A percentile compares a stretch with the other conserved stretches of the same genome.
phyloP scores from a whole-genome alignment of 2,329 filamentous ascomycete species.

The Rhynchosporium graminicola region DNA sequence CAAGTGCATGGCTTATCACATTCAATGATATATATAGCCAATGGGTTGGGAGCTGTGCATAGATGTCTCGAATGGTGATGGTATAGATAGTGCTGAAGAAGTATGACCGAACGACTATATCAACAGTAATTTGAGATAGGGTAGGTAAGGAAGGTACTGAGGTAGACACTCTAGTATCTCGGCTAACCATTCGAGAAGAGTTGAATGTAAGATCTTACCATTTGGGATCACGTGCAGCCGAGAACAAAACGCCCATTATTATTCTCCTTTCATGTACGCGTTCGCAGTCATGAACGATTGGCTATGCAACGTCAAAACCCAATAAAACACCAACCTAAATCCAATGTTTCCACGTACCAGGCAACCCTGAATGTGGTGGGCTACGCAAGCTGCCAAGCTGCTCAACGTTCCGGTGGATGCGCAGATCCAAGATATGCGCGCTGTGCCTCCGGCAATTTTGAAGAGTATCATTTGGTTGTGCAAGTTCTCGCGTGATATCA shows the following conservation, averaged over 20 bases:
- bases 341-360: not conserved
- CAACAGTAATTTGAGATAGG: too few species aligned
- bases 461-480: not conserved
- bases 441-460: not conserved
- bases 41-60: not conserved
- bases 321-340: too few species aligned
- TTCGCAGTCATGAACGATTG: not conserved
- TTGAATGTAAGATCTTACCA: too few species aligned
- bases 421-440: not conserved
- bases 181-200: not conserved
- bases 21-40: constrained; percentile 2
- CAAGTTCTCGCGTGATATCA: not conserved
- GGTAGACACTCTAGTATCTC: not conserved
- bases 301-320: not conserved
- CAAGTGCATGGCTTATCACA: not conserved
- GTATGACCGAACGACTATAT: too few species aligned
- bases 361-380: not conserved
- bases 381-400: constrained; percentile 8
- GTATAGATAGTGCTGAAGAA: too few species aligned
- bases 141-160: not conserved
- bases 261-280: not conserved
- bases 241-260: not conserved
- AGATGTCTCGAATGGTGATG: not conserved
- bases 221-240: not conserved
- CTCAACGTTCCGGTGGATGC: not conserved